These are phyloP conservation scores for Litchi chinensis DNA, from an alignment of 345 rosid genomes.

Conservation along the genomic window DNA sequence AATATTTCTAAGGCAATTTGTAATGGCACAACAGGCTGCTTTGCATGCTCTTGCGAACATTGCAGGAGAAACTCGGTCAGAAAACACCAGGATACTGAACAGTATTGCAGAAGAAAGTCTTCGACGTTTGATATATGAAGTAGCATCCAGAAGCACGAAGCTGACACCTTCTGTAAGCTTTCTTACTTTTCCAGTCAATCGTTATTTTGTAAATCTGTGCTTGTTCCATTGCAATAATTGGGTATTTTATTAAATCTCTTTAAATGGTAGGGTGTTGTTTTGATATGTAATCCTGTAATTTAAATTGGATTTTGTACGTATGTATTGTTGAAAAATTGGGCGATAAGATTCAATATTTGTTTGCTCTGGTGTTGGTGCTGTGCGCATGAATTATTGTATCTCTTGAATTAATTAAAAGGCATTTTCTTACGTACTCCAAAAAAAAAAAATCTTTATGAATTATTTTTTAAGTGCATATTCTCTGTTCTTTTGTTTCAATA, in stretches of 20 bases:
- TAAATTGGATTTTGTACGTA: not conserved
- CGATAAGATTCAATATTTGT: not conserved
- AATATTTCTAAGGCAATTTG: constrained; percentile 18
- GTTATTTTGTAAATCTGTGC: not conserved
- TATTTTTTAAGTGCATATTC: not conserved
- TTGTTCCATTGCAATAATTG: not conserved
- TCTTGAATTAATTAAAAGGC: not conserved
- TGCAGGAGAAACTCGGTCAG: constrained; percentile 69
- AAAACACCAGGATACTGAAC: constrained; percentile 45
- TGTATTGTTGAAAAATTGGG: not conserved
- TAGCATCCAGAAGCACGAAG: constrained; percentile 76
- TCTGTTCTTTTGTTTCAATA: not conserved
- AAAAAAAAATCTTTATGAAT: constrained; percentile 1
- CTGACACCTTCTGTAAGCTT: constrained; percentile 75
- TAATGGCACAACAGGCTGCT: constrained; percentile 64
- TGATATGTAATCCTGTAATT: not conserved
- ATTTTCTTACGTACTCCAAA: not conserved
- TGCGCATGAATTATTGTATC: not conserved
- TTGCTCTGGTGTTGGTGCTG: not conserved
- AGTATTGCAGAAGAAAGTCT: constrained; percentile 80
- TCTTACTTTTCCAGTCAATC: not conserved
- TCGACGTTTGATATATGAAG: constrained; percentile 62
- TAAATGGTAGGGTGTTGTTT: not conserved
- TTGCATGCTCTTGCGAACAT: constrained; percentile 79
- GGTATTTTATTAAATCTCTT: not conserved